Evolutionary conservation across 2,329 filamentous ascomycete genomes (phyloP).

Genomic region (Paracamarosporium sp.): DNA sequence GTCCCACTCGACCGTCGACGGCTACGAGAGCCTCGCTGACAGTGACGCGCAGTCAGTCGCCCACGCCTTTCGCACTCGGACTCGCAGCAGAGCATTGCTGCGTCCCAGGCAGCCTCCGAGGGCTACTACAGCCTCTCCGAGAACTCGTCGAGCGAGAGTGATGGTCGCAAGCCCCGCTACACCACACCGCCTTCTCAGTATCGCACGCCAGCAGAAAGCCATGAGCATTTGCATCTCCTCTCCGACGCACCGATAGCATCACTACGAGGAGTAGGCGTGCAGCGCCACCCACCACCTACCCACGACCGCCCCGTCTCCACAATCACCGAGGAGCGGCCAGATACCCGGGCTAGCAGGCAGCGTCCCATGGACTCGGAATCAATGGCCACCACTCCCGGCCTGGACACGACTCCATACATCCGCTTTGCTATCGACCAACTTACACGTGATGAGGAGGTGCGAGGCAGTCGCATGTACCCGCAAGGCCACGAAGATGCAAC

Average conservation of each 20-base stretch:
- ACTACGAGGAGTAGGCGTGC: conserved; percentile 40
- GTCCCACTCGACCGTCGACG: conserved; percentile 9
- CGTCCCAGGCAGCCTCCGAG: conserved; percentile 56
- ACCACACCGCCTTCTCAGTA: conserved; percentile 44
- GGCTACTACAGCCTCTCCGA: conserved; percentile 59
- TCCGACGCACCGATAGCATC: conserved; percentile 39
- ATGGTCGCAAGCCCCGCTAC: conserved; percentile 38
- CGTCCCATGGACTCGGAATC: conserved; percentile 39
- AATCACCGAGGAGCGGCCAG: conserved; percentile 40
- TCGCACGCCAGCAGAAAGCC: conserved; percentile 42
- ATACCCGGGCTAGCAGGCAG: conserved; percentile 32
- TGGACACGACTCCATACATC: conserved; percentile 87
- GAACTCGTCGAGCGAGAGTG: conserved; percentile 44
- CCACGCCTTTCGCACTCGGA: conserved; percentile 48
- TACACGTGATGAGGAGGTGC: conserved; percentile 73
- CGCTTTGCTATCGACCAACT: conserved; percentile 89
- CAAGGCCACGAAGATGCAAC: conserved; percentile 14
- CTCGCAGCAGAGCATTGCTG: conserved; percentile 56
- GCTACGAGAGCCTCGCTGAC: conserved; percentile 23
- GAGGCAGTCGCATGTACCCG: conserved; percentile 59
- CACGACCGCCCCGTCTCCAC: conserved; percentile 30
- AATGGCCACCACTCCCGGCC: conserved; percentile 63
- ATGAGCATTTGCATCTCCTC: conserved; percentile 43
- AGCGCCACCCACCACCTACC: conserved; percentile 29
- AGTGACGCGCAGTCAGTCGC: conserved; percentile 40